Percentiles rank a stretch among this genome's conserved stretches.
phyloP scores from a whole-genome alignment of 176 grass and related monocot species.

The Ampelocalamus luodianensis region DNA sequence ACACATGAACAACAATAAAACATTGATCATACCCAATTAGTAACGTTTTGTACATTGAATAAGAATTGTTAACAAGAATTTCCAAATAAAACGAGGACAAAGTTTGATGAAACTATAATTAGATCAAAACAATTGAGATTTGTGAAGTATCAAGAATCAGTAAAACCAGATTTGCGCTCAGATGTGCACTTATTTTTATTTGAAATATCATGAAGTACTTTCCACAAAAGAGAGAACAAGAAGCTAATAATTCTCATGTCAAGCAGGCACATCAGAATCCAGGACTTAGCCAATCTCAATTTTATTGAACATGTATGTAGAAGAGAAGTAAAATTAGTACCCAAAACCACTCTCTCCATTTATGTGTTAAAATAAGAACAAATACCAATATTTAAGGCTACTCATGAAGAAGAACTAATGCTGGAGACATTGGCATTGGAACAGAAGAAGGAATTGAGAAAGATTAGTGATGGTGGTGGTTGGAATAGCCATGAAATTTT shows the following conservation, averaged over 20 bases:
- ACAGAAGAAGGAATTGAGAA: neutral
- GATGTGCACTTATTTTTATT: neutral
- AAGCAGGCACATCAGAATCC: neutral
- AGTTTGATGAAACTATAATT: neutral
- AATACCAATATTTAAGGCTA: neutral
- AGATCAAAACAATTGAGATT: neutral
- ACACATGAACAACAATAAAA: neutral
- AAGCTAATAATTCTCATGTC: neutral
- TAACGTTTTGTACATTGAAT: neutral
- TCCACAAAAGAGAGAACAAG: neutral
- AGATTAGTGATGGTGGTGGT: neutral
- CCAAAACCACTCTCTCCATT: neutral
- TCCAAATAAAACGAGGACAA: constrained; percentile 17
- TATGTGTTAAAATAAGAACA: neutral
- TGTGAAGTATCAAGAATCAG: neutral
- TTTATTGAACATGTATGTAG: neutral
- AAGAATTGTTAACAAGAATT: neutral
- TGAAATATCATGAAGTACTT: neutral
- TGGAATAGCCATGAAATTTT: neutral
- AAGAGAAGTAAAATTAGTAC: constrained; percentile 18
- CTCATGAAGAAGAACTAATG: neutral
- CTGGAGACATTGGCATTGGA: neutral
- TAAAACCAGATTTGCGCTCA: neutral
- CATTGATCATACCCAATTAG: neutral
- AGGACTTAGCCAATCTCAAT: neutral